phyloP scores from a whole-genome alignment of 495 filamentous ascomycete genomes.

The Apiosordaria backusii region DNA sequence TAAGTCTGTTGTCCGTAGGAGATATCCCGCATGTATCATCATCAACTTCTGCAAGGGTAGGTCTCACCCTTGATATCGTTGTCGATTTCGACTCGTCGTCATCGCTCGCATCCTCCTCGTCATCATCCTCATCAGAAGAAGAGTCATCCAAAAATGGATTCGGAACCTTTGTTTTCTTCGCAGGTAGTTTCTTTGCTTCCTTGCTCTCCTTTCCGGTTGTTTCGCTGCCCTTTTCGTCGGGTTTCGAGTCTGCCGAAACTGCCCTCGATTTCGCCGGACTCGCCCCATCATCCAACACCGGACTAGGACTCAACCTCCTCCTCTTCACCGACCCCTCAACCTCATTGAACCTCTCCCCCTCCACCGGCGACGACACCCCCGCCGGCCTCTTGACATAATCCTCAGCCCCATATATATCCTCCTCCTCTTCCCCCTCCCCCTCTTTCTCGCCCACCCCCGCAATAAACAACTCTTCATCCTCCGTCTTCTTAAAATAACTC shows the following conservation, averaged over 20 bases:
- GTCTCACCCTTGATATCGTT: constrained; percentile 22
- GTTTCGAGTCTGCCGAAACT: background rate
- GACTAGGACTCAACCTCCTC: constrained; percentile 33
- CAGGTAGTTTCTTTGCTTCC: background rate
- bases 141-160: constrained; percentile 36
- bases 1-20: constrained; percentile 16
- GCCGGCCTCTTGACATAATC: constrained; percentile 22
- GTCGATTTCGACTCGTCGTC: constrained; percentile 3
- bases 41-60: constrained; percentile 2
- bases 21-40: background rate
- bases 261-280: background rate
- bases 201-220: background rate
- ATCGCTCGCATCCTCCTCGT: constrained; percentile 20
- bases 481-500: constrained; percentile 76
- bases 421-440: constrained; percentile 6
- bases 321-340: constrained; percentile 41
- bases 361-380: constrained; percentile 28
- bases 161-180: constrained; percentile 14
- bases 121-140: constrained; percentile 12
- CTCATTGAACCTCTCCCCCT: constrained; percentile 51
- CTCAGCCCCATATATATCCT: constrained; percentile 9
- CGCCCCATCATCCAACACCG: background rate
- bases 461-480: constrained; percentile 40
- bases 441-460: background rate
- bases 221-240: too few species aligned